phyloP scores from a whole-genome alignment of 2,329 filamentous ascomycete genomes.

The Trichoderma oligosporum region DNA sequence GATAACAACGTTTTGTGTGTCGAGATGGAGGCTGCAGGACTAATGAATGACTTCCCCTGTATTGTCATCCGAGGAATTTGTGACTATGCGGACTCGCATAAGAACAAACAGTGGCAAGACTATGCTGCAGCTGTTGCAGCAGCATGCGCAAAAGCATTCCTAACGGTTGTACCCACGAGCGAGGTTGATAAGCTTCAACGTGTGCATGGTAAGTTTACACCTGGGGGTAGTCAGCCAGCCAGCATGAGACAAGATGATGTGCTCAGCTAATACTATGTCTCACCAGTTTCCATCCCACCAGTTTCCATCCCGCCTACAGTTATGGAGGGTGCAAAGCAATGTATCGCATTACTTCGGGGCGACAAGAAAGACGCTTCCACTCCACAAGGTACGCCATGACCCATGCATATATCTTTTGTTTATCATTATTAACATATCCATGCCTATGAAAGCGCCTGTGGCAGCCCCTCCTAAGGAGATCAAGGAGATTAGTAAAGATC shows the following conservation, averaged over 20 bases:
- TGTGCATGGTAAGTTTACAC: background rate
- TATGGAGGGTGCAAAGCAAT: background rate
- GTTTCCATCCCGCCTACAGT: background rate
- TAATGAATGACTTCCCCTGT: constrained; percentile 31
- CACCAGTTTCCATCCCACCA: background rate
- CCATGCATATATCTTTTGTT: background rate
- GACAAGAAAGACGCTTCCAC: background rate
- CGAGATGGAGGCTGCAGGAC: constrained; percentile 33
- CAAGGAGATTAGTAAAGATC: background rate
- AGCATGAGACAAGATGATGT: too few species aligned
- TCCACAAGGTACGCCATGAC: background rate
- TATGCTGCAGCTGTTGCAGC: constrained; percentile 37
- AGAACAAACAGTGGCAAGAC: constrained; percentile 36
- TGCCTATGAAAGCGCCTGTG: too few species aligned
- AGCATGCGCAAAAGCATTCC: constrained; percentile 27
- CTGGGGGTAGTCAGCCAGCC: too few species aligned
- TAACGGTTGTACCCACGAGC: background rate
- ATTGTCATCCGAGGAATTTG: constrained; percentile 40
- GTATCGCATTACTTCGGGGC: background rate
- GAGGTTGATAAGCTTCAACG: background rate
- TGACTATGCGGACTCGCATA: constrained; percentile 40
- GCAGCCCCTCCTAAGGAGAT: background rate
- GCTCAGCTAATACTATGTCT: background rate
- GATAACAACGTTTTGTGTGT: constrained; percentile 25
- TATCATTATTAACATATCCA: background rate